A percentile compares a stretch with the other conserved stretches of the same genome.
phyloP scores from a whole-genome alignment of 129 eudicot genomes.

The Saussurea involucrata region DNA sequence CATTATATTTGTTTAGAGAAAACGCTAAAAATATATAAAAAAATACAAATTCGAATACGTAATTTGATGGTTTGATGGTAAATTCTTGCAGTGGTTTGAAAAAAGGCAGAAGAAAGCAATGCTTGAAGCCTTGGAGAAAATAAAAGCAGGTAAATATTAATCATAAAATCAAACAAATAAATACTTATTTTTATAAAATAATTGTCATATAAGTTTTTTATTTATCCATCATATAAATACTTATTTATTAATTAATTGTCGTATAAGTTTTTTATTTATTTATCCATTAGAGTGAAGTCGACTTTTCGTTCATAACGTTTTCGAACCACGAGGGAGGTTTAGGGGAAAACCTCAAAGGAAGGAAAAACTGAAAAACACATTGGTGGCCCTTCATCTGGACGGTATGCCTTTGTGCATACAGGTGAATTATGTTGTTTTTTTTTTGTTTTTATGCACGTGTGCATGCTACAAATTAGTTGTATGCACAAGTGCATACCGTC shows the following conservation, averaged over 20 bases:
- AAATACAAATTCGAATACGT: not conserved
- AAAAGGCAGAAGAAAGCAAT: constrained; percentile 69
- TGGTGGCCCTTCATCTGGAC: no score
- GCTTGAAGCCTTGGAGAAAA: constrained; percentile 73
- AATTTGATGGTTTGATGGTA: not conserved
- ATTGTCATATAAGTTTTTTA: not conserved
- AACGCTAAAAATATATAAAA: no score
- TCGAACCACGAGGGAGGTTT: no score
- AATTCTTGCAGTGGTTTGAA: constrained; percentile 40
- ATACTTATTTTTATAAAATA: not conserved
- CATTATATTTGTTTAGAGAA: not conserved
- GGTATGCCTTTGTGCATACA: no score
- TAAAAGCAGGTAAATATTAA: constrained; percentile 56
- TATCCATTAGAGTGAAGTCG: not conserved
- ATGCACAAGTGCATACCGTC: no score
- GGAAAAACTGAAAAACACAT: no score
- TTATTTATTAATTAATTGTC: not conserved
- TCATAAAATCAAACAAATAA: not conserved
- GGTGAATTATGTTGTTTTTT: no score
- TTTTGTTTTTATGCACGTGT: no score
- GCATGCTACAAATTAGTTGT: no score
- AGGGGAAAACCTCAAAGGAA: no score
- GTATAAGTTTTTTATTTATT: not conserved
- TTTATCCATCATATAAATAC: not conserved
- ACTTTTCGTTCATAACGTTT: not conserved